These are phyloP conservation scores for Monosporozyma yasuniensis DNA, from an alignment of 805 yeast species.

Conservation along the genomic window DNA sequence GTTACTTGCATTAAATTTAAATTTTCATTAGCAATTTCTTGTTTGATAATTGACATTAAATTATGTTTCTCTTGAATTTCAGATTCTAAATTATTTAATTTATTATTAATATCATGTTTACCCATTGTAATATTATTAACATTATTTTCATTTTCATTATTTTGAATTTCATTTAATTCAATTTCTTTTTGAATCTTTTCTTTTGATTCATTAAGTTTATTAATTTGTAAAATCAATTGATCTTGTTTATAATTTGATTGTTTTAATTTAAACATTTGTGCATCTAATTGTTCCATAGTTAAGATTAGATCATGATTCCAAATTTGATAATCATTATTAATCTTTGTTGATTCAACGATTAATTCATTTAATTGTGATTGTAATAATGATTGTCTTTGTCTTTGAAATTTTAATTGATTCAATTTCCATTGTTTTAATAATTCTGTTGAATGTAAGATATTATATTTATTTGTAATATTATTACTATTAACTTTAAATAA, in stretches of 20 bases:
- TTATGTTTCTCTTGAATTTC: conserved; percentile 15
- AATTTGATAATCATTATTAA: conserved; percentile 14
- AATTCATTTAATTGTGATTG: conserved; percentile 23
- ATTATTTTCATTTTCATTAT: conserved; percentile 18
- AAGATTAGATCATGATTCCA: conserved; percentile 17
- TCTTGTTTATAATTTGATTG: conserved; percentile 15
- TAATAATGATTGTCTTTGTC: conserved; percentile 16
- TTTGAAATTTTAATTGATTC: conserved; percentile 17
- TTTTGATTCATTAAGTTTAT: conserved; percentile 12
- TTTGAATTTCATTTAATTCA: conserved; percentile 8
- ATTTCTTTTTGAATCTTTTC: conserved; percentile 14
- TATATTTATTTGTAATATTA: conserved; percentile 16
- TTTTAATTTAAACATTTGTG: conserved; percentile 19
- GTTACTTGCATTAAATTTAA: conserved; percentile 20
- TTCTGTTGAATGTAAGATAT: conserved; percentile 22
- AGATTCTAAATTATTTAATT: conserved; percentile 18
- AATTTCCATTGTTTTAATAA: conserved; percentile 20
- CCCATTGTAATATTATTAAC: conserved; percentile 16
- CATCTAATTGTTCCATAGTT: conserved; percentile 21
- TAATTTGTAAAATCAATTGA: conserved; percentile 16
- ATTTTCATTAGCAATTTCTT: conserved; percentile 24
- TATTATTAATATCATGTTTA: conserved; percentile 20
- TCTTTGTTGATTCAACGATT: conserved; percentile 12
- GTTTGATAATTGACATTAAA: conserved; percentile 20
- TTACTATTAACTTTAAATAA: conserved; percentile 17